Conservation (phyloP, 805 yeast species). For the Sugiyamaella americana region DNA sequence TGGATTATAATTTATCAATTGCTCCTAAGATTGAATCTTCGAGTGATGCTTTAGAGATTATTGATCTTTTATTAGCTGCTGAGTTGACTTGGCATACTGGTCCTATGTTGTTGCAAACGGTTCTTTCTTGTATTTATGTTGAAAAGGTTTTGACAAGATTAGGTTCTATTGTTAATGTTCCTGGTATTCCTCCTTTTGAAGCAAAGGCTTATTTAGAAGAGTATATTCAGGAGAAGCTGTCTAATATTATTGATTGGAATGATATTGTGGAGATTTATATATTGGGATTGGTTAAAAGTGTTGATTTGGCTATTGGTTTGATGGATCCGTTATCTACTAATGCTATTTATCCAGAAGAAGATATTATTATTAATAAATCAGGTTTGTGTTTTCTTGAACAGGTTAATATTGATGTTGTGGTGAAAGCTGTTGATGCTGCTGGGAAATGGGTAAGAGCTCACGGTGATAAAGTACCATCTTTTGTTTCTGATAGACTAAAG, state of each 20-base stretch:
- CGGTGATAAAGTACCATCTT: neutral
- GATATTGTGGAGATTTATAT: conserved; percentile 22
- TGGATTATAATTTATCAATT: conserved; percentile 40
- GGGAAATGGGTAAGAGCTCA: conserved; percentile 40
- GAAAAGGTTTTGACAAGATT: conserved; percentile 46
- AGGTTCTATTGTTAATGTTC: conserved; percentile 2
- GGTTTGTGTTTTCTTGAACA: conserved; percentile 40
- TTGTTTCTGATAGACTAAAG: neutral
- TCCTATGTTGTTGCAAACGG: conserved; percentile 66
- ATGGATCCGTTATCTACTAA: conserved; percentile 16
- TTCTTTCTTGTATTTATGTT: conserved; percentile 68
- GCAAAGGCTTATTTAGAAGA: conserved; percentile 5
- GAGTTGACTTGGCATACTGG: conserved; percentile 72
- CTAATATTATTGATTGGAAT: conserved; percentile 13
- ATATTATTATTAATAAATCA: conserved; percentile 42
- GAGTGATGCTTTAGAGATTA: conserved; percentile 41
- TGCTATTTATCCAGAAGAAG: conserved; percentile 31
- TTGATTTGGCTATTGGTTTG: conserved; percentile 16
- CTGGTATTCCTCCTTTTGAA: neutral
- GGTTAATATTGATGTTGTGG: conserved; percentile 18
- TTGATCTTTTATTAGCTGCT: conserved; percentile 48
- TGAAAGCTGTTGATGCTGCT: conserved; percentile 24
- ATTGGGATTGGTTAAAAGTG: conserved; percentile 24
- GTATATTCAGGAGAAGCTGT: conserved; percentile 5
- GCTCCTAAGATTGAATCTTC: conserved; percentile 35